A percentile compares a stretch with the other conserved stretches of the same genome.
phyloP scores from a whole-genome alignment of 441 rosid genomes.

The Erodium texanum region DNA sequence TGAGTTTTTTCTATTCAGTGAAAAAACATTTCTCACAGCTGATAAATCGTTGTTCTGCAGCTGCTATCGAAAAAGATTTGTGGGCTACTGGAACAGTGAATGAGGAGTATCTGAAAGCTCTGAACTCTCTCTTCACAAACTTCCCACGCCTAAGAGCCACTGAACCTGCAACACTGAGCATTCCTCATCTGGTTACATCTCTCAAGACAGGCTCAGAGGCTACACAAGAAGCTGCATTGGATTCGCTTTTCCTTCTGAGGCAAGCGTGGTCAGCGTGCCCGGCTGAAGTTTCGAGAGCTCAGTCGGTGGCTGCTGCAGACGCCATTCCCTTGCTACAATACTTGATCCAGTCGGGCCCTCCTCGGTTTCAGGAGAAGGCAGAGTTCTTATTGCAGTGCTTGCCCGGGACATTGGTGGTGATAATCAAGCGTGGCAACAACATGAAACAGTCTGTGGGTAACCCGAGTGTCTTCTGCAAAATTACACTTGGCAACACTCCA shows the following conservation, averaged over 20 bases:
- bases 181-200: conserved; percentile 90
- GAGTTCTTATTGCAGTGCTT: conserved; percentile 94
- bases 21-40: neutral
- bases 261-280: conserved; percentile 99
- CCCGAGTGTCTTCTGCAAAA: conserved; percentile 89
- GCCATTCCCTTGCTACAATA: conserved; percentile 97
- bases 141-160: conserved; percentile 98
- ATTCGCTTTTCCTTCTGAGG: conserved; percentile 87
- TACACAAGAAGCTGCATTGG: conserved; percentile 97
- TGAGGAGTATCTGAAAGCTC: conserved; percentile 92
- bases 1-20: conserved; percentile 8
- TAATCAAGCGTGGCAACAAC: conserved; percentile 91
- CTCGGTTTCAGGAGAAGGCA: conserved; percentile 97
- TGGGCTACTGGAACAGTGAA: conserved; percentile 97
- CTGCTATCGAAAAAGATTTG: conserved; percentile 96
- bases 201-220: conserved; percentile 96
- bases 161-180: conserved; percentile 98
- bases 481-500: conserved; percentile 81
- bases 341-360: conserved; percentile 99
- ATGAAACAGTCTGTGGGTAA: conserved; percentile 99
- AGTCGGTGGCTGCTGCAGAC: conserved; percentile 96
- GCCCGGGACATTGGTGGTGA: conserved; percentile 92
- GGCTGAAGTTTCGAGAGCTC: conserved; percentile 94
- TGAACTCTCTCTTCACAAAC: conserved; percentile 86
- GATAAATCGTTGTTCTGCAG: conserved; percentile 40